A percentile compares a stretch with the other conserved stretches of the same genome.
Evolutionary conservation across 2,329 filamentous ascomycete genomes (phyloP).

Genomic region (Cytospora chrysosperma): DNA sequence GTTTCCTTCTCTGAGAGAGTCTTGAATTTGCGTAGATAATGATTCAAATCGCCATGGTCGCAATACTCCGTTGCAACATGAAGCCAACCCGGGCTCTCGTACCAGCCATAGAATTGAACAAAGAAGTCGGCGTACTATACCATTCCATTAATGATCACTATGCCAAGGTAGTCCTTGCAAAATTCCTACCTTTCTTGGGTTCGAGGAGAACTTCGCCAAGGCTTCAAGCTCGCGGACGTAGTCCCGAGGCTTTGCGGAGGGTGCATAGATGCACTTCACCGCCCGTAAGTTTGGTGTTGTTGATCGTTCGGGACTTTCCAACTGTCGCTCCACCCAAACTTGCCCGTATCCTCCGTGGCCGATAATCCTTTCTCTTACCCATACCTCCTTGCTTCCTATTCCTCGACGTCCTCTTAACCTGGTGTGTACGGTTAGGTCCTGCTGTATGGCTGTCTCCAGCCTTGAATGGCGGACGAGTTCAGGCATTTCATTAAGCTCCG

Average conservation of each 20-base stretch:
- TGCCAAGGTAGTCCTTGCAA: no score
- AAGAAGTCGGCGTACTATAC: not conserved
- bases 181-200: not conserved
- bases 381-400: not conserved
- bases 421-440: not conserved
- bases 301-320: no score
- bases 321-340: not conserved
- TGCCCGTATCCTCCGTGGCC: slow-evolving; percentile 1
- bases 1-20: not conserved
- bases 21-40: not conserved
- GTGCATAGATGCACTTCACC: not conserved
- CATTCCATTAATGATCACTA: not conserved
- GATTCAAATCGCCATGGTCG: not conserved
- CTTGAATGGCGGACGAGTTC: not conserved
- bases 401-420: not conserved
- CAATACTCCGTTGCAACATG: not conserved
- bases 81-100: not conserved
- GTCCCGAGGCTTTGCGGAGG: not conserved
- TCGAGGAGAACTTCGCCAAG: not conserved
- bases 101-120: not conserved
- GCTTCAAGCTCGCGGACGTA: not conserved
- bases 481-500: not conserved
- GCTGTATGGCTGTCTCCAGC: not conserved
- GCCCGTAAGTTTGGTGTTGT: not conserved
- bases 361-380: not conserved